A percentile compares a stretch with the other conserved stretches of the same genome.
These are phyloP conservation scores for Spergularia marina DNA, from an alignment of 148 eudicot species.

Conservation along the genomic window DNA sequence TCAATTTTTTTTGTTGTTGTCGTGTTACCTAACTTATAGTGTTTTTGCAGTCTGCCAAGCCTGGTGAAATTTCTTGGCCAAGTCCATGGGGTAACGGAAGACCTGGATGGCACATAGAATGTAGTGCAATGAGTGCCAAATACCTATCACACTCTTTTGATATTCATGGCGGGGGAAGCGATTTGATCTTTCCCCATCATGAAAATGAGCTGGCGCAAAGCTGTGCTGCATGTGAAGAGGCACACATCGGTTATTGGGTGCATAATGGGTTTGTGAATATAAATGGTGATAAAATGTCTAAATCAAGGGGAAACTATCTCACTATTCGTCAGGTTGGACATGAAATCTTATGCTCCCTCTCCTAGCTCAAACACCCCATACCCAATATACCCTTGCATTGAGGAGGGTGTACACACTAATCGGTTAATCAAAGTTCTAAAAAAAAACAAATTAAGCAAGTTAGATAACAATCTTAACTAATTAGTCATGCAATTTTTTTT, in stretches of 20 bases:
- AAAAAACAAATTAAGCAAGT: too few relatives aligned
- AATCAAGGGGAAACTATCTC: slow-evolving; percentile 72
- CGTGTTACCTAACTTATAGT: neutral
- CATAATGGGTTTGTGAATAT: slow-evolving; percentile 85
- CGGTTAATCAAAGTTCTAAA: too few relatives aligned
- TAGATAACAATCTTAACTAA: too few relatives aligned
- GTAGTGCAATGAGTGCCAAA: slow-evolving; percentile 93
- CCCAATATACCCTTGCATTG: too few relatives aligned
- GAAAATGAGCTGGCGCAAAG: slow-evolving; percentile 96
- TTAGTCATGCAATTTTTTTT: too few relatives aligned
- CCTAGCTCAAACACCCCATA: too few relatives aligned
- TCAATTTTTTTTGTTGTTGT: too few relatives aligned
- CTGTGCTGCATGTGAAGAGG: slow-evolving; percentile 79
- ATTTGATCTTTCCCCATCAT: slow-evolving; percentile 86
- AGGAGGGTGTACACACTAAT: too few relatives aligned
- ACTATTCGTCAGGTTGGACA: slow-evolving; percentile 77
- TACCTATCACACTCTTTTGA: slow-evolving; percentile 69
- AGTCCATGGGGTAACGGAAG: slow-evolving; percentile 98
- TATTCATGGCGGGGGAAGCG: slow-evolving; percentile 95
- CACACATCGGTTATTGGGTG: slow-evolving; percentile 71
- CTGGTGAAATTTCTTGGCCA: slow-evolving; percentile 82
- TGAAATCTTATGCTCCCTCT: neutral
- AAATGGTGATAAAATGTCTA: slow-evolving; percentile 84
- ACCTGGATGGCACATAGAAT: slow-evolving; percentile 99
- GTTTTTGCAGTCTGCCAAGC: slow-evolving; percentile 74